Evolutionary conservation across 805 yeast species (phyloP).

Genomic region (Candida cerambycidarum): DNA sequence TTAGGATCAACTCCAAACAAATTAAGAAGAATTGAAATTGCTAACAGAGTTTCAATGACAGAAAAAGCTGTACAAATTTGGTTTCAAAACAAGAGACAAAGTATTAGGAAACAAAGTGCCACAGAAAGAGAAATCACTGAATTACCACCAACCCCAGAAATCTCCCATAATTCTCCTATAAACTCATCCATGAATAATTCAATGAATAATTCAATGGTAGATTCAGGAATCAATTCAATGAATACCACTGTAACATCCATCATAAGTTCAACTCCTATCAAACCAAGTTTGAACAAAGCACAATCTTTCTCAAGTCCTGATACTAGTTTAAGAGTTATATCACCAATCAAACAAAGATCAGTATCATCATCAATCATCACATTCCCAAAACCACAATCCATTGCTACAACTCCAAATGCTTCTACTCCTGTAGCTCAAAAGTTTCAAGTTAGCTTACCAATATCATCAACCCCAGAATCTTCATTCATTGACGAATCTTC

Average conservation of each 20-base stretch:
- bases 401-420: slow-evolving; percentile 2
- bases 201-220: slow-evolving; percentile 8
- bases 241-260: slow-evolving; percentile 13
- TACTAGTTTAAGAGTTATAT: slow-evolving; percentile 9
- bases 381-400: slow-evolving; percentile 4
- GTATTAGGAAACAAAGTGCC: slow-evolving; percentile 54
- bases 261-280: slow-evolving; percentile 27
- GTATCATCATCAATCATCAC: slow-evolving; percentile 10
- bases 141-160: slow-evolving; percentile 41
- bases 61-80: slow-evolving; percentile 97
- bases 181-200: slow-evolving; percentile 4
- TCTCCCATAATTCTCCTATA: slow-evolving; percentile 10
- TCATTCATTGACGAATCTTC: slow-evolving; percentile 18
- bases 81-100: slow-evolving; percentile 95
- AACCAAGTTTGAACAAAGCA: slow-evolving; percentile 20
- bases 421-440: slow-evolving; percentile 6
- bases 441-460: slow-evolving; percentile 2
- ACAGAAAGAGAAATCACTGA: slow-evolving; percentile 42
- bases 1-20: slow-evolving; percentile 80
- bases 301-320: slow-evolving; percentile 24
- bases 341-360: slow-evolving; percentile 23
- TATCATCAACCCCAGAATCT: slow-evolving; percentile 13
- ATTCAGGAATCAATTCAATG: slow-evolving; percentile 9
- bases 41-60: slow-evolving; percentile 83
- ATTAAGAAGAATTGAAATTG: slow-evolving; percentile 72